phyloP scores from a whole-genome alignment of 1,284 basidiomycete genomes.

The Ustilago vetiveriae region DNA sequence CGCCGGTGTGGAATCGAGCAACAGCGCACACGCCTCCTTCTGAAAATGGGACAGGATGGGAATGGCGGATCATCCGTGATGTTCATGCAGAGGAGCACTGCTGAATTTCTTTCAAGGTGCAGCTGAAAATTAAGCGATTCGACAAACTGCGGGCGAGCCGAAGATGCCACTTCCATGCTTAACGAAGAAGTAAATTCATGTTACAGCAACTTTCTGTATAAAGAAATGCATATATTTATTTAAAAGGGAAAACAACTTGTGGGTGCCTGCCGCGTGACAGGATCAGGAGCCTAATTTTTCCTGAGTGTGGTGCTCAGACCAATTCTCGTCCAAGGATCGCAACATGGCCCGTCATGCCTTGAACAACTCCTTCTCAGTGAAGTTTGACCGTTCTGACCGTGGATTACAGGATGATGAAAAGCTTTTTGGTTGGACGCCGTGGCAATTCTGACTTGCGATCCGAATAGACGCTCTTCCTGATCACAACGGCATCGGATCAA shows the following conservation, averaged over 20 bases:
- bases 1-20: background rate
- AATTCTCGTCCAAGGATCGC: background rate
- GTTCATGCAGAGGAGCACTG: background rate
- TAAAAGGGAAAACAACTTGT: background rate
- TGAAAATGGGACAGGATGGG: background rate
- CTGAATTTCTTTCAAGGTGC: no score
- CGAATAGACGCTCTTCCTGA: background rate
- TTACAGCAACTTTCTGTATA: no score
- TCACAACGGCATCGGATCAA: background rate
- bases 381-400: no score
- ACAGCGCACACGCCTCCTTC: background rate
- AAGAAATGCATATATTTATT: no score
- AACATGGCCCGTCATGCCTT: no score
- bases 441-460: no score
- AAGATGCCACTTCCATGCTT: no score
- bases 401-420: no score
- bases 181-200: no score
- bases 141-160: background rate
- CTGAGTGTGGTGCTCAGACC: background rate
- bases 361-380: no score
- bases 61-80: background rate
- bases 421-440: no score
- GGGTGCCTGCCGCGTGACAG: background rate
- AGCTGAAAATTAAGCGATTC: slow-evolving; percentile 2
- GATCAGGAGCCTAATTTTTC: background rate